Percentiles rank a stretch among this genome's conserved stretches.
phyloP scores from a whole-genome alignment of 1,284 basidiomycete species.

The Ceratorhiza oryzae-sativae region DNA sequence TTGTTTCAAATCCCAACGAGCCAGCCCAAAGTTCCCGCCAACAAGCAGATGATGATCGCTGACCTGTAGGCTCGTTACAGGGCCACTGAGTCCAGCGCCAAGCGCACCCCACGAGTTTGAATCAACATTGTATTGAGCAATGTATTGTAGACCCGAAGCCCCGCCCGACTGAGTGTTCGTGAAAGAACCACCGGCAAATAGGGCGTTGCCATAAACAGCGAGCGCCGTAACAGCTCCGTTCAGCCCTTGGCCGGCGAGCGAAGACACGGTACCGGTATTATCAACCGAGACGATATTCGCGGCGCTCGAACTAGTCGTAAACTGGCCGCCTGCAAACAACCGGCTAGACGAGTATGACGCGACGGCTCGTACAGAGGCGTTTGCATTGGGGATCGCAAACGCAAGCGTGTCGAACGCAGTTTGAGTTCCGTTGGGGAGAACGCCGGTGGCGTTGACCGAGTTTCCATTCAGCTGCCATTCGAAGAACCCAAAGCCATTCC shows the following conservation, averaged over 20 bases:
- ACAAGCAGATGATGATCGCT: constrained; percentile 65
- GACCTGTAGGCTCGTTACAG: constrained; percentile 68
- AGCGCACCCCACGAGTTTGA: constrained; percentile 75
- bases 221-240: constrained; percentile 79
- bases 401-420: constrained; percentile 73
- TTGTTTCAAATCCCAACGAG: constrained; percentile 73
- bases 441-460: constrained; percentile 62
- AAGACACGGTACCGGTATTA: constrained; percentile 57
- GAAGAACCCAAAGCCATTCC: constrained; percentile 73
- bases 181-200: constrained; percentile 90
- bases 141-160: constrained; percentile 63
- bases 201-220: constrained; percentile 58
- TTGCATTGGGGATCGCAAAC: constrained; percentile 48
- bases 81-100: constrained; percentile 78
- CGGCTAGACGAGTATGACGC: constrained; percentile 71
- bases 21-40: constrained; percentile 85
- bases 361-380: constrained; percentile 61
- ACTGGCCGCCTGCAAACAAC: constrained; percentile 83
- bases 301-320: constrained; percentile 62
- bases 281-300: constrained; percentile 78
- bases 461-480: constrained; percentile 70
- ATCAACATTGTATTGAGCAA: constrained; percentile 79
- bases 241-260: constrained; percentile 68
- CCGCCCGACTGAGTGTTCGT: constrained; percentile 67
- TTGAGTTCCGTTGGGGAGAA: constrained; percentile 73